Evolutionary conservation across 23 red algal genomes (phyloP).

Genomic region (Gracilaria caudata): DNA sequence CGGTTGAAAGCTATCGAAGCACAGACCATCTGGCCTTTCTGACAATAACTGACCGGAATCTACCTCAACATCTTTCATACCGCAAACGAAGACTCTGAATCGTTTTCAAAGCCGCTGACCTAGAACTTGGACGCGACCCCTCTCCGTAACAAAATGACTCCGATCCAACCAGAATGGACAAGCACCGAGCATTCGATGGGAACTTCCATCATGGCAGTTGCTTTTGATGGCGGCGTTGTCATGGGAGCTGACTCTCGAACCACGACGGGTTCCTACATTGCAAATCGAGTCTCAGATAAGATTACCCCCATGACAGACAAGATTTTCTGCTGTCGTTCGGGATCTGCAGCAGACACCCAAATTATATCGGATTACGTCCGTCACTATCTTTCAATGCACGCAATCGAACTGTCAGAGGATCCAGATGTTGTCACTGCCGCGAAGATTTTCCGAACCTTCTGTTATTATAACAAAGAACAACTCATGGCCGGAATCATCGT

Average conservation of each 20-base stretch:
- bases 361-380: constrained; percentile 95
- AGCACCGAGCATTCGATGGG: constrained; percentile 82
- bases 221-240: constrained; percentile 97
- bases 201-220: constrained; percentile 97
- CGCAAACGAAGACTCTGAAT: background rate
- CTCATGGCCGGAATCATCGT: constrained; percentile 98
- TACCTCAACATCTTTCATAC: too few species aligned
- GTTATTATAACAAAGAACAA: constrained; percentile 92
- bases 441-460: constrained; percentile 84
- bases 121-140: background rate
- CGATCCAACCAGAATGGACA: constrained; percentile 62
- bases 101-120: background rate
- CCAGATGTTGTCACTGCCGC: constrained; percentile 80
- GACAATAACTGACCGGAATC: background rate
- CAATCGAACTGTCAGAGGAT: constrained; percentile 80
- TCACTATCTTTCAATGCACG: constrained; percentile 88
- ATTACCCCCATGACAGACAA: constrained; percentile 91
- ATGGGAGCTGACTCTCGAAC: constrained; percentile 98
- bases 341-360: constrained; percentile 99
- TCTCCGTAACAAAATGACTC: background rate
- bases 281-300: constrained; percentile 98
- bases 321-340: constrained; percentile 97
- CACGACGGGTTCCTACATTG: constrained; percentile 95
- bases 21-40: too few species aligned
- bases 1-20: too few species aligned